Evolutionary conservation across 2,329 filamentous ascomycete genomes (phyloP).

Genomic region (Colletotrichum gigasporum): DNA sequence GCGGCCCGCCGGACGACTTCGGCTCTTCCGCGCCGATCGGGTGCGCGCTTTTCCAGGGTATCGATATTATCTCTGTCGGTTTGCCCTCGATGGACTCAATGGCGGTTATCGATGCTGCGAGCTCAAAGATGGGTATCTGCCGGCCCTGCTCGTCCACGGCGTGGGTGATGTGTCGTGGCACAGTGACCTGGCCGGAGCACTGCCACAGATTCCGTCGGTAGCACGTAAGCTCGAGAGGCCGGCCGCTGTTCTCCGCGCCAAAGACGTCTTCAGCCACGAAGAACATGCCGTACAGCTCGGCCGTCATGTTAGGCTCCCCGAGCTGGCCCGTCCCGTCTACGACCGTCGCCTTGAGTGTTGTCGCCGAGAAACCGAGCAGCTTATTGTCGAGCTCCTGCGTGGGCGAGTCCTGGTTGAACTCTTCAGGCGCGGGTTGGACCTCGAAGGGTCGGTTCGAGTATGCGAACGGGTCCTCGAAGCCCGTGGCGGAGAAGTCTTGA

Average conservation of each 20-base stretch:
- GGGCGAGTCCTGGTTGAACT: slow-evolving; percentile 56
- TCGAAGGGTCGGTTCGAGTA: slow-evolving; percentile 62
- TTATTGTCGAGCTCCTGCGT: slow-evolving; percentile 72
- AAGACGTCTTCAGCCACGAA: slow-evolving; percentile 87
- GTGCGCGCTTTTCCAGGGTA: slow-evolving; percentile 90
- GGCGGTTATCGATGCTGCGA: slow-evolving; percentile 85
- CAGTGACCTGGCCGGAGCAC: slow-evolving; percentile 85
- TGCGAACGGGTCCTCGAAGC: slow-evolving; percentile 73
- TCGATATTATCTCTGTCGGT: slow-evolving; percentile 91
- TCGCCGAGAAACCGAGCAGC: slow-evolving; percentile 77
- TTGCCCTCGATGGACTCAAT: slow-evolving; percentile 94
- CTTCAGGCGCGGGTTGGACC: slow-evolving; percentile 52
- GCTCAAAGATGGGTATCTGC: slow-evolving; percentile 78
- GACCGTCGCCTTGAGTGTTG: slow-evolving; percentile 67
- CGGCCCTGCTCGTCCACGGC: slow-evolving; percentile 79
- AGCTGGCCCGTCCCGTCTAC: slow-evolving; percentile 73
- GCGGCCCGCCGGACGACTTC: slow-evolving; percentile 60
- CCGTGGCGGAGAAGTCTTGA: slow-evolving; percentile 64
- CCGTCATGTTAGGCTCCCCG: slow-evolving; percentile 69
- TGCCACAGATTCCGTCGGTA: slow-evolving; percentile 96
- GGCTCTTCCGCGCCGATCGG: slow-evolving; percentile 58
- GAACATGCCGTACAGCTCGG: slow-evolving; percentile 89
- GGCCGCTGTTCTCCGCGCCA: slow-evolving; percentile 62
- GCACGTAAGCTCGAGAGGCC: slow-evolving; percentile 87
- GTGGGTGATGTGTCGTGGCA: slow-evolving; percentile 78